Evolutionary conservation across 345 rosid species (phyloP).

Genomic region (Camelina laxa): DNA sequence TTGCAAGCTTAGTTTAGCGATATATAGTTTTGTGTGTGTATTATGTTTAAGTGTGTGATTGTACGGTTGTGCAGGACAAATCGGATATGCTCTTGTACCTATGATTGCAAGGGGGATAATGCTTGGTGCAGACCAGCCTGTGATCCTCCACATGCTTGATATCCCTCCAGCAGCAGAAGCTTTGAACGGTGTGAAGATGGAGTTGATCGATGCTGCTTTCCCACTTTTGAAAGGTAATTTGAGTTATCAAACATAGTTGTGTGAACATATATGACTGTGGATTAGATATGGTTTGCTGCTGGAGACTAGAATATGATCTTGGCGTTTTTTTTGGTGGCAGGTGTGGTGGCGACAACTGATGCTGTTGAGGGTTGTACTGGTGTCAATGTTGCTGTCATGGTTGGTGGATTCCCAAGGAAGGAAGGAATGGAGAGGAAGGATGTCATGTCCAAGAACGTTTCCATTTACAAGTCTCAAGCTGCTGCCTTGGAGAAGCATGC

Average conservation of each 20-base stretch:
- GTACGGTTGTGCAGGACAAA: conserved; percentile 69
- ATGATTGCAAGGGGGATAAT: conserved; percentile 97
- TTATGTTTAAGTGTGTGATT: not conserved
- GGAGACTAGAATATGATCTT: not conserved
- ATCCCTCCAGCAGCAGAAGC: conserved; percentile 97
- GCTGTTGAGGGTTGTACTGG: conserved; percentile 96
- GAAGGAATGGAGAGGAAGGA: conserved; percentile 99
- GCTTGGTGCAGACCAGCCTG: conserved; percentile 98
- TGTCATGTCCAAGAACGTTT: conserved; percentile 95
- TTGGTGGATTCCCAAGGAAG: conserved; percentile 97
- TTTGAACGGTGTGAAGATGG: conserved; percentile 97
- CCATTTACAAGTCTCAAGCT: conserved; percentile 97
- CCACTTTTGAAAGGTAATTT: conserved; percentile 90
- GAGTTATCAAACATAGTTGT: not conserved
- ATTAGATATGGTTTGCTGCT: conserved; percentile 3
- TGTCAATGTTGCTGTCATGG: conserved; percentile 87
- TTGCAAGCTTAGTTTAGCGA: not conserved
- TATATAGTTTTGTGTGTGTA: not conserved
- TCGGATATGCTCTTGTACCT: conserved; percentile 98
- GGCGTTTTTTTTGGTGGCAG: conserved; percentile 42
- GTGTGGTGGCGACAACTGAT: conserved; percentile 97
- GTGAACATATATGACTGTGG: not conserved
- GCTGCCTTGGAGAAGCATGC: conserved; percentile 93
- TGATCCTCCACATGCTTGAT: conserved; percentile 98
- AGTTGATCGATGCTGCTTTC: conserved; percentile 91